phyloP scores from a whole-genome alignment of 768 basidiomycete species.

The Scleroderma bovista region DNA sequence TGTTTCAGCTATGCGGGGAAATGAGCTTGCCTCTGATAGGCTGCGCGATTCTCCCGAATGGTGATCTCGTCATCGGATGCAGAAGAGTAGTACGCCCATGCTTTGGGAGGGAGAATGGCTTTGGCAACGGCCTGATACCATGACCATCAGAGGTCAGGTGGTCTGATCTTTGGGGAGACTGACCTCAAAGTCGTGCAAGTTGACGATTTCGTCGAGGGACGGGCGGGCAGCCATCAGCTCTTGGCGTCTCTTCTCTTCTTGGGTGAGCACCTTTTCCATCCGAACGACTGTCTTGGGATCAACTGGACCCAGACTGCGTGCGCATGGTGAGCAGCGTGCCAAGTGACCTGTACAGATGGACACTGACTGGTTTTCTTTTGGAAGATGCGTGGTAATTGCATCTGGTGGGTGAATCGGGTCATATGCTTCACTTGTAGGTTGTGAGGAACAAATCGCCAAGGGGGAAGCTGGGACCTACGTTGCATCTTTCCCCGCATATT shows the following conservation, averaged over 20 bases:
- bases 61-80: conserved; percentile 92
- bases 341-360: neutral
- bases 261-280: conserved; percentile 56
- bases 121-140: conserved; percentile 65
- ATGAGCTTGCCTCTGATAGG: conserved; percentile 65
- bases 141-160: neutral
- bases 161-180: conserved; percentile 3
- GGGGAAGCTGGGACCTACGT: conserved; percentile 44
- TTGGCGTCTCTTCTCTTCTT: conserved; percentile 64
- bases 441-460: conserved; percentile 1
- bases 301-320: conserved; percentile 57
- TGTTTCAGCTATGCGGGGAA: neutral
- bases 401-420: conserved; percentile 82
- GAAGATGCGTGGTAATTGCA: conserved; percentile 65
- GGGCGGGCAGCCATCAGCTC: conserved; percentile 57
- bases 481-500: conserved; percentile 84
- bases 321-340: neutral
- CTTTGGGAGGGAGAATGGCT: conserved; percentile 70
- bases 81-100: conserved; percentile 91
- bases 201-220: conserved; percentile 69
- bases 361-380: conserved; percentile 68
- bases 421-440: conserved; percentile 51
- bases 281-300: conserved; percentile 60
- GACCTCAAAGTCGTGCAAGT: conserved; percentile 89
- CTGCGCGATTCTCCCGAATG: conserved; percentile 76